Evolutionary conservation across 2,329 filamentous ascomycete genomes (phyloP).

Genomic region (Fusarium transvaalense): DNA sequence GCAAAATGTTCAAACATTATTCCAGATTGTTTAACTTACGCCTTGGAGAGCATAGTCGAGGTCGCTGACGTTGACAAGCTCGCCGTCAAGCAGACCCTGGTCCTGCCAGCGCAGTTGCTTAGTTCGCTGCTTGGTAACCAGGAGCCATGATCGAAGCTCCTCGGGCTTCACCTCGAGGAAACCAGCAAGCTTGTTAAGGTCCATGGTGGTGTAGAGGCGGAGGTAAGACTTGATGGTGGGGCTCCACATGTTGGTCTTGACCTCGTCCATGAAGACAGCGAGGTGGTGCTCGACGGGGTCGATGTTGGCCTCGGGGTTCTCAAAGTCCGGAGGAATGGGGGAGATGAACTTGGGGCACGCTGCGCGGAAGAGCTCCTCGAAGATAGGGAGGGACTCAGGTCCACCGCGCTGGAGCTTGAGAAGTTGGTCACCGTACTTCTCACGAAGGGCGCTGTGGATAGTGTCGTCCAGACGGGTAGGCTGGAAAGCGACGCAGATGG

Average conservation of each 20-base stretch:
- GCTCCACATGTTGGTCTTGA: constrained; percentile 99
- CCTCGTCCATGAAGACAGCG: constrained; percentile 98
- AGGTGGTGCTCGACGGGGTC: constrained; percentile 98
- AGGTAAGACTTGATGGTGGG: constrained; percentile 98
- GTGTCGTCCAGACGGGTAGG: constrained; percentile 97
- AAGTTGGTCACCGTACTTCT: constrained; percentile 99
- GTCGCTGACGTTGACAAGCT: constrained; percentile 92
- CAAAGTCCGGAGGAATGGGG: constrained; percentile 95
- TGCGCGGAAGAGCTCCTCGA: constrained; percentile 96
- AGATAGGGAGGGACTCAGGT: constrained; percentile 93
- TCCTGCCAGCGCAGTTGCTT: constrained; percentile 95
- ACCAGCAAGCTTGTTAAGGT: constrained; percentile 95
- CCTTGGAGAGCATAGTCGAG: constrained; percentile 97
- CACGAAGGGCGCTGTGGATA: constrained; percentile 95
- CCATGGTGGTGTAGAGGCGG: constrained; percentile 99
- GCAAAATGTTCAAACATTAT: not conserved
- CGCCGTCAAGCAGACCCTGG: constrained; percentile 89
- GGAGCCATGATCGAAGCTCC: constrained; percentile 90
- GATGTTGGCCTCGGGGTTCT: constrained; percentile 94
- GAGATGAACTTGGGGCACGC: constrained; percentile 99
- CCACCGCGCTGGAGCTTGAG: constrained; percentile 96
- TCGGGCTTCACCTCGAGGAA: constrained; percentile 98
- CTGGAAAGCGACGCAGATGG: constrained; percentile 98
- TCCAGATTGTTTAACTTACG: constrained; percentile 65
- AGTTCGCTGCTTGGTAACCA: constrained; percentile 99